These are phyloP conservation scores for Dothistroma septosporum DNA, from an alignment of 2,329 filamentous ascomycete species.

Conservation along the genomic window DNA sequence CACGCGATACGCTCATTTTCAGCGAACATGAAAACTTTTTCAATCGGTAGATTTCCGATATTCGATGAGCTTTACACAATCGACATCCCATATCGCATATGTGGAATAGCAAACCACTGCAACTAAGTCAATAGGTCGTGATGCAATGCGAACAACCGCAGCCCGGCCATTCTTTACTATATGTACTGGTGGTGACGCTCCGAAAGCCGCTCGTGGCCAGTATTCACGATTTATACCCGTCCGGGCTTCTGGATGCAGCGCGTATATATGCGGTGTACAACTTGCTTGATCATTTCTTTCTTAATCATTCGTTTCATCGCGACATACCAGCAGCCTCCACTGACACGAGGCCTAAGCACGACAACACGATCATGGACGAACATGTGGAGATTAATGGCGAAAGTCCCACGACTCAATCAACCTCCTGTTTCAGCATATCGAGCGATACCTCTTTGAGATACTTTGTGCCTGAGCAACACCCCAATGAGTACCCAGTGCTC, in stretches of 20 bases:
- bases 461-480: background rate
- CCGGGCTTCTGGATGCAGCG: background rate
- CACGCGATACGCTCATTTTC: no score
- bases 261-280: background rate
- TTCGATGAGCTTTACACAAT: no score
- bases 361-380: background rate
- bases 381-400: background rate
- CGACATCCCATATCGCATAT: no score
- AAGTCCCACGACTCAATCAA: background rate
- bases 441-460: background rate
- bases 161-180: background rate
- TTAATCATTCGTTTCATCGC: background rate
- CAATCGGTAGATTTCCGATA: no score
- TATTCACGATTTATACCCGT: background rate
- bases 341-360: background rate
- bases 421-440: background rate
- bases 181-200: background rate
- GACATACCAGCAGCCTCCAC: background rate
- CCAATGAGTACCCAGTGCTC: conserved; percentile 5
- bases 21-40: no score
- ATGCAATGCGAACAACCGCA: background rate
- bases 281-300: background rate
- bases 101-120: background rate
- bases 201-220: background rate
- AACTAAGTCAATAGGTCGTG: background rate